Conservation (phyloP, 306 rosid species). For the Glycine latifolia region DNA sequence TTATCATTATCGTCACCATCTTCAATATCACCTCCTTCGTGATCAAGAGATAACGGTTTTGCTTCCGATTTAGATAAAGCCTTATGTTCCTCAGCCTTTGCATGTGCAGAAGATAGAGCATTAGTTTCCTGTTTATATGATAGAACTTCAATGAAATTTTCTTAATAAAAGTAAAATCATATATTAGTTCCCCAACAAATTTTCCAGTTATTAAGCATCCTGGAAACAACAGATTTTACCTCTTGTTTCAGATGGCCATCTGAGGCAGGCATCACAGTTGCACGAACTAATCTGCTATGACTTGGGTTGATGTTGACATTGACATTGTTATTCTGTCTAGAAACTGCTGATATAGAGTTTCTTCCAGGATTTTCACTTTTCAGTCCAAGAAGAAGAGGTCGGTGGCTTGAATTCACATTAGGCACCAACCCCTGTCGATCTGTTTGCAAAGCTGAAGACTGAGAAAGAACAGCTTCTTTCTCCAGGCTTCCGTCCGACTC, state of each 20-base stretch:
- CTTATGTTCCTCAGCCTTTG: constrained; percentile 45
- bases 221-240: constrained; percentile 55
- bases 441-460: constrained; percentile 44
- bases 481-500: constrained; percentile 46
- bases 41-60: constrained; percentile 46
- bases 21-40: constrained; percentile 50
- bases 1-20: constrained; percentile 6
- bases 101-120: constrained; percentile 49
- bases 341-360: constrained; percentile 47
- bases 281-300: constrained; percentile 52
- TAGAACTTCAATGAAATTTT: constrained; percentile 48
- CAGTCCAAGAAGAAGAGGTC: constrained; percentile 47
- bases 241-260: constrained; percentile 55
- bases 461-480: constrained; percentile 54
- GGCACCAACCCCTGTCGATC: constrained; percentile 38
- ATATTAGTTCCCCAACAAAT: constrained; percentile 39
- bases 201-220: constrained; percentile 37
- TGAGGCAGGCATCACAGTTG: constrained; percentile 51
- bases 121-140: constrained; percentile 59
- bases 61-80: constrained; percentile 51
- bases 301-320: constrained; percentile 37
- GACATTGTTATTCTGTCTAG: constrained; percentile 55
- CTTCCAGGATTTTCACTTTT: constrained; percentile 52
- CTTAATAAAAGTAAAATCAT: constrained; percentile 40
- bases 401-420: constrained; percentile 46